Evolutionary conservation across 2,329 filamentous ascomycete species (phyloP), one percentile per base, ranked within the genome.

Genomic region (Phyllosticta citrichinensis): DNA sequence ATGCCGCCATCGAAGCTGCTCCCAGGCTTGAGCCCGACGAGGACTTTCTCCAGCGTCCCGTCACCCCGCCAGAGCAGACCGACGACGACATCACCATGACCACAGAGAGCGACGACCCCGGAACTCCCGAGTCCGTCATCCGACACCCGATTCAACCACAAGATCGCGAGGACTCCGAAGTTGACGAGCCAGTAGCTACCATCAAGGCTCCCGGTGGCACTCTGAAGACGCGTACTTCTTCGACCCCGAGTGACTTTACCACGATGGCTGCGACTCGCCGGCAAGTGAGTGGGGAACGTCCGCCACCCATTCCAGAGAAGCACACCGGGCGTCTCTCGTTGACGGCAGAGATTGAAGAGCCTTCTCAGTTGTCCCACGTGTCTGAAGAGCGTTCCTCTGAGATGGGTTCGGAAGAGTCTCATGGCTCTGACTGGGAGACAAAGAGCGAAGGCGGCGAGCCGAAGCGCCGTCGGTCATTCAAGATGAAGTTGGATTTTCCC

Each of bases 51-150:
- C 66, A 67, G 56, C 66, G 71, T 40, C 88, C 69, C 80, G 87
- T 67, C 81, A 87, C 62, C 77, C 83, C 61, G 5, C 70, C 72
- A 56, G 65, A 52, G 1, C 62, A 52, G 6, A 64, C 64, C 3
- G 62, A 64, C 17, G 58, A 60, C 82, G 82, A 22, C 79, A 79
- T 51, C 77, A 81, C 33, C 80, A 82, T 55, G 40, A 81, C 83
- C 53, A 80, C 77, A 60, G 79, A 81, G 1, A 76, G 83, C 0
- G 74, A 75, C 19, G 68, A 70, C 2, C 84, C 85, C 10, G 83
- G 85, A 35, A 95, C 91, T 8, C 92, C 93, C 14, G 89, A 91
- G 56, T 97, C 93, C 6, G 92, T 97, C 22, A 93, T 97, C 65
- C 88, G 89, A 64, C 89, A 92, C 68, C 84, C 86, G 2, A 73